These are phyloP conservation scores for Isatis lusitanica DNA, from an alignment of 441 rosid genomes.

Conservation along the genomic window DNA sequence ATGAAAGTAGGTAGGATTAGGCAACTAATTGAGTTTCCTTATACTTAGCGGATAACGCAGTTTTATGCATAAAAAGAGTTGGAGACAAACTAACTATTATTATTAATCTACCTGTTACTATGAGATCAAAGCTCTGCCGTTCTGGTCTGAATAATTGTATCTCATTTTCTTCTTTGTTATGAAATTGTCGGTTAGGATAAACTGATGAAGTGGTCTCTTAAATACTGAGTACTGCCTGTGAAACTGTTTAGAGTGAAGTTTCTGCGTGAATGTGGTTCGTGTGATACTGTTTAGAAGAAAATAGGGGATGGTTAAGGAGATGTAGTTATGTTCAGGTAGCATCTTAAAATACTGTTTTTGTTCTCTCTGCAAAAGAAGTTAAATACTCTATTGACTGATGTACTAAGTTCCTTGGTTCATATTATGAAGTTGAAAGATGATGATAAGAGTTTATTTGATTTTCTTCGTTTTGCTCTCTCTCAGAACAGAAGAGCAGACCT, in stretches of 20 bases:
- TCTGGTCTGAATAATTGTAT: no score
- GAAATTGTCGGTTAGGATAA: not conserved
- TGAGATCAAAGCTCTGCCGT: no score
- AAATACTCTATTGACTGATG: not conserved
- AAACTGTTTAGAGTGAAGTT: no score
- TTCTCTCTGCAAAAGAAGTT: not conserved
- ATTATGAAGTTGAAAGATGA: not conserved
- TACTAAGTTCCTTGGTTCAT: constrained; percentile 10
- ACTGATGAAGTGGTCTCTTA: not conserved
- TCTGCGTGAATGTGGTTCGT: no score
- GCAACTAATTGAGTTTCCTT: not conserved
- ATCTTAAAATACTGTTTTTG: not conserved
- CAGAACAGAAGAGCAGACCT: constrained; percentile 73
- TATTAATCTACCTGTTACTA: no score
- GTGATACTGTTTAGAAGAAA: no score
- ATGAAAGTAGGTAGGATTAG: constrained; percentile 17
- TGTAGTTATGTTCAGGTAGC: not conserved
- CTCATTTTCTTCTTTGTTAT: not conserved
- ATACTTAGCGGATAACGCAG: no score
- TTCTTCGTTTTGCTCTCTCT: not conserved
- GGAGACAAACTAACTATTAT: no score
- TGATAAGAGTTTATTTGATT: not conserved
- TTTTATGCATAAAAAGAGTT: no score
- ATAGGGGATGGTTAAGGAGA: not conserved
- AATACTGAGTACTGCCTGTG: not conserved